Evolutionary conservation across 345 rosid genomes (phyloP), one percentile per base, ranked within the genome.

Genomic region (Erucastrum elatum): DNA sequence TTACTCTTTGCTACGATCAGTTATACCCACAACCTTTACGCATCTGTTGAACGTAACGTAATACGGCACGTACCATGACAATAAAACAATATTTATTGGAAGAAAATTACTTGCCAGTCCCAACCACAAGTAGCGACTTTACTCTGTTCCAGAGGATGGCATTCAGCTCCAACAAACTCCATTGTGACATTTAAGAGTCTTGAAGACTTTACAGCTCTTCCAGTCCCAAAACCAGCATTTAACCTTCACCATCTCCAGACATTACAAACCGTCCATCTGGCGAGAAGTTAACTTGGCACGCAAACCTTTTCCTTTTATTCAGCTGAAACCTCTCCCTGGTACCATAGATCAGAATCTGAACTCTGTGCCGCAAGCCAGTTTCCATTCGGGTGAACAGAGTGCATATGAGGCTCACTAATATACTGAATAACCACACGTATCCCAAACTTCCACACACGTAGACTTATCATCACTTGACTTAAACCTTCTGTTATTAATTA

Each of bases 181-280:
- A 53, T 92, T 89, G 15, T 94, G 98, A 84, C 98, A 94, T 72
- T 85, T 94, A 34, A 94, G 88, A 27, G 94, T 94, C 81, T 90
- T 90, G 71, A 94, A 92, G 6, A 94, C 97, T 83, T 92, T 93
- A 85, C 98, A 90, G 65, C 96, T 91, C 91, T 94, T 94, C 98
- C 99, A 95, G 77, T 93, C 98, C 98, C 98, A 95, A 82, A 95
- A 91, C 99, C 98, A 95, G 87, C 98, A 93, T 82, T 84, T 91
- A 68, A 68, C 98, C 98, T 75, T 95, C 99, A 56, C 98, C 99
- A 86, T 95, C 99, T 82, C 99, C 99, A 0, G 98, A 95, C 96
- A 91, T 89, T 4, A 95, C 97, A 89, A 95, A 95, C 75, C 99
- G 85, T 6, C 99, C 98, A 84, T 95, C 98, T 1, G 98, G 99